A percentile compares a stretch with the other conserved stretches of the same genome.
These are phyloP conservation scores for Backusella tuberculispora DNA, from an alignment of 192 early-diverging fungal genomes.

Conservation along the genomic window DNA sequence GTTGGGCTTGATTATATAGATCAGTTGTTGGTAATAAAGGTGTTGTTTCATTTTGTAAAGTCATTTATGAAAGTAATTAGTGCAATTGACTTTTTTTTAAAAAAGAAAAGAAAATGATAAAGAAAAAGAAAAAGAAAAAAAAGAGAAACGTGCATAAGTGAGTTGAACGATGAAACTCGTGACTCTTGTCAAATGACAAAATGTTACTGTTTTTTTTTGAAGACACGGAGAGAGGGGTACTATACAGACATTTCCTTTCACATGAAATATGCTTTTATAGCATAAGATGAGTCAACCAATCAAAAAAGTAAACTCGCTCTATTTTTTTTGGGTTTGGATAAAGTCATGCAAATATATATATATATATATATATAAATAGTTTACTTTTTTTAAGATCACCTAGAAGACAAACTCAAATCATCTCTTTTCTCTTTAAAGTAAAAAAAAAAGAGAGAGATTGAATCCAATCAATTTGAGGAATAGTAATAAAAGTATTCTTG, in stretches of 20 bases:
- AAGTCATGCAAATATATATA: background rate
- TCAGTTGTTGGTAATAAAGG: background rate
- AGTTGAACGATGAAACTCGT: background rate
- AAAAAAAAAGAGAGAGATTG: no score
- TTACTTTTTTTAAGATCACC: no score
- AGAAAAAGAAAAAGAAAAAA: background rate
- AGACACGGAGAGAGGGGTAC: background rate
- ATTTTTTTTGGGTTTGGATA: no score
- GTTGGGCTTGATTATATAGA: background rate
- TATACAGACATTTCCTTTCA: background rate
- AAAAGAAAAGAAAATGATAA: background rate
- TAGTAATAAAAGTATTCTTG: no score
- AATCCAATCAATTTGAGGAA: no score
- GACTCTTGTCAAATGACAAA: conserved; percentile 5
- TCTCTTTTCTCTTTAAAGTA: no score
- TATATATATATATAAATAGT: background rate
- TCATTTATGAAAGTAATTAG: background rate
- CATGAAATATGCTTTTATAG: background rate
- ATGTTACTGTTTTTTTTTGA: background rate
- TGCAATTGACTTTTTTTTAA: no score
- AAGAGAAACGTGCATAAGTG: background rate
- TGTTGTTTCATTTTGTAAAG: background rate
- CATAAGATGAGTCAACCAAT: background rate
- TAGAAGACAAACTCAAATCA: background rate
- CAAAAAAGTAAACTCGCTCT: background rate